phyloP scores from a whole-genome alignment of 805 yeast species.

The Myxozyma udenii region DNA sequence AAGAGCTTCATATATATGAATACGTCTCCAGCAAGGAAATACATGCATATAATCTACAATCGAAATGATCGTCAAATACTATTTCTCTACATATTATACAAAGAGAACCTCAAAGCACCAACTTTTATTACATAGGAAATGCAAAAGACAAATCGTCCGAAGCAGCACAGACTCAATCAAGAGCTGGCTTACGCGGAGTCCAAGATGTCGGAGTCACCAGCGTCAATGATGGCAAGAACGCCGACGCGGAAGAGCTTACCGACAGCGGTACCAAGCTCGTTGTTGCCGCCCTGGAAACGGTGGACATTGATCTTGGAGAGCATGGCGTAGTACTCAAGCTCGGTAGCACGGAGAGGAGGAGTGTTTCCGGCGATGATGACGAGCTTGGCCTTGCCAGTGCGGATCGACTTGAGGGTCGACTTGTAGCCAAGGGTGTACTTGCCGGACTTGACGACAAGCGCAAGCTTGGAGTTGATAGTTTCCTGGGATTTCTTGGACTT shows the following conservation, averaged over 20 bases:
- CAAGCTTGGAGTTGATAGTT: slow-evolving; percentile 95
- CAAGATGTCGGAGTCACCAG: slow-evolving; percentile 99
- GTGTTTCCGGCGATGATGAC: slow-evolving; percentile 98
- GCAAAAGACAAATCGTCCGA: background rate
- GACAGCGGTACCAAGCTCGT: slow-evolving; percentile 69
- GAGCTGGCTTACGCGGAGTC: slow-evolving; percentile 33
- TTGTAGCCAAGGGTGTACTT: slow-evolving; percentile 99
- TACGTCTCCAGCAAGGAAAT: too few species aligned
- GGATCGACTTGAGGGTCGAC: slow-evolving; percentile 95
- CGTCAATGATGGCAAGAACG: slow-evolving; percentile 91
- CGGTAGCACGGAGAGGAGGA: slow-evolving; percentile 99
- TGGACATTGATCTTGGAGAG: slow-evolving; percentile 92
- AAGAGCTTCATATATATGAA: too few species aligned
- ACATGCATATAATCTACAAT: too few species aligned
- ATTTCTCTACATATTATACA: slow-evolving; percentile 1
- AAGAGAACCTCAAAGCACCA: slow-evolving; percentile 2
- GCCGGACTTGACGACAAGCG: slow-evolving; percentile 98
- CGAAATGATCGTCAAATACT: background rate
- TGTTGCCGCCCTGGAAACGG: slow-evolving; percentile 63
- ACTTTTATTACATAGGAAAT: slow-evolving; percentile 7
- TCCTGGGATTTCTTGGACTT: slow-evolving; percentile 83
- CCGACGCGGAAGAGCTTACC: slow-evolving; percentile 99
- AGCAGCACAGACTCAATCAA: background rate
- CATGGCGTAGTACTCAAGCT: slow-evolving; percentile 99
- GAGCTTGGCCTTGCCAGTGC: slow-evolving; percentile 99